These are phyloP conservation scores for Davidsoniella australis DNA, from an alignment of 2,329 filamentous ascomycete species.

Conservation along the genomic window DNA sequence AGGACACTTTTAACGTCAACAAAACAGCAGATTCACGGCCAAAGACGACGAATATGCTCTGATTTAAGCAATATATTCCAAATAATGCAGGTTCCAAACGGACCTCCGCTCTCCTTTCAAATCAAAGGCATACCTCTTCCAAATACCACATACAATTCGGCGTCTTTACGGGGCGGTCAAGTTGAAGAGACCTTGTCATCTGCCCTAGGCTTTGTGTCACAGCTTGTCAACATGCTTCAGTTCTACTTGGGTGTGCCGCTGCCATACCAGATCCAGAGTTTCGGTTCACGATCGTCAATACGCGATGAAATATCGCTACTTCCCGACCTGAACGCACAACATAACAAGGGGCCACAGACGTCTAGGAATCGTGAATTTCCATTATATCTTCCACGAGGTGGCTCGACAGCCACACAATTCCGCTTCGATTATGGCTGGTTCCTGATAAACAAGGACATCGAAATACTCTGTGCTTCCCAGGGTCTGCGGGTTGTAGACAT, in stretches of 20 bases:
- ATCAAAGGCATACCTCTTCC: conserved; percentile 66
- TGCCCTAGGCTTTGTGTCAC: conserved; percentile 63
- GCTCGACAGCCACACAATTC: conserved; percentile 55
- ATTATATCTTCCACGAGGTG: conserved; percentile 47
- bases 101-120: conserved; percentile 57
- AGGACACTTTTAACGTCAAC: conserved; percentile 37
- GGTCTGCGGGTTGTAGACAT: conserved; percentile 74
- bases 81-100: conserved; percentile 45
- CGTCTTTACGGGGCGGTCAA: conserved; percentile 24
- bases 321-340: conserved; percentile 22
- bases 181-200: conserved; percentile 61
- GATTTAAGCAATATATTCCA: conserved; percentile 66
- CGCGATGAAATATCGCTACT: conserved; percentile 55
- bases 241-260: conserved; percentile 66
- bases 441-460: conserved; percentile 89
- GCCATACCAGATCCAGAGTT: conserved; percentile 60
- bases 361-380: conserved; percentile 55
- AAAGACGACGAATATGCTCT: conserved; percentile 73
- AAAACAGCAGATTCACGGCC: conserved; percentile 56
- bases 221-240: conserved; percentile 58
- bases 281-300: conserved; percentile 58
- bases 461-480: conserved; percentile 46
- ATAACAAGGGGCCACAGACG: conserved; percentile 3
- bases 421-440: conserved; percentile 95
- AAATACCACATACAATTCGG: conserved; percentile 55